Base-by-base conservation (phyloP, 2,329 filamentous ascomycete genomes). In the Clarireedia paspali region DNA sequence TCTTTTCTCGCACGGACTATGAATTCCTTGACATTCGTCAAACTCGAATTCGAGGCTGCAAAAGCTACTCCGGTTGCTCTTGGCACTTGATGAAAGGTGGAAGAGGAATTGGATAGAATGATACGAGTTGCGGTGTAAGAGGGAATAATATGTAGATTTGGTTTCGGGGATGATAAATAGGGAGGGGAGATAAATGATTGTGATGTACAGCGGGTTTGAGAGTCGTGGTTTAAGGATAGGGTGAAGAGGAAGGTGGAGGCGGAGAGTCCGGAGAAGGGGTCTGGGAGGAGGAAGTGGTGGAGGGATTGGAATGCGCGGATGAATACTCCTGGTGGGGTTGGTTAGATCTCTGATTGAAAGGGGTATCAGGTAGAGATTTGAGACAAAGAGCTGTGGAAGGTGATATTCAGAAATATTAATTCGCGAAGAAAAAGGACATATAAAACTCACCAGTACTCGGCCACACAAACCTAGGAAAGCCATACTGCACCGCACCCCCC, bases 321-420 rank as follows among this genome's bases (percentile, higher is more conserved):
- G 42, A 75, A 70, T 52, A 69, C 70, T 24, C 62, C 73, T 75
- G 54, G 6, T 34, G 23, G 6, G 17, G 6, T 39, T 52, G 23
- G 12, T 55, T 6, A 53, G 46, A n/a, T 44, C 17, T 12, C 7
- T 46, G 6, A 6, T 6, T 50, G n/a, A 15, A 47, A 15, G 23
- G 4, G 45, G 4, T 17, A 14, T 15, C 26, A 0, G 9, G 10
- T 24, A 5, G 62, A n/a, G 68, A 71, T 56, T 73, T 68, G 47
- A 50, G 74, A 74, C 47, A 71, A 61, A 45, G 70, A 73, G 2
- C 63, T 64, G 4, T 71, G 70, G 55, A 69, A 73, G 3, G 65
- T 64, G 47, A 73, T 68, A 49, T 72, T 61, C 42, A 0, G 59
- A 61, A 5, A 71, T 71, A 48, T 74, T 71, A 15, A 63, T 45